Evolutionary conservation across 208 protist genomes (phyloP), one percentile per base, ranked within the genome.

Genomic region (Trypanosoma melophagium): DNA sequence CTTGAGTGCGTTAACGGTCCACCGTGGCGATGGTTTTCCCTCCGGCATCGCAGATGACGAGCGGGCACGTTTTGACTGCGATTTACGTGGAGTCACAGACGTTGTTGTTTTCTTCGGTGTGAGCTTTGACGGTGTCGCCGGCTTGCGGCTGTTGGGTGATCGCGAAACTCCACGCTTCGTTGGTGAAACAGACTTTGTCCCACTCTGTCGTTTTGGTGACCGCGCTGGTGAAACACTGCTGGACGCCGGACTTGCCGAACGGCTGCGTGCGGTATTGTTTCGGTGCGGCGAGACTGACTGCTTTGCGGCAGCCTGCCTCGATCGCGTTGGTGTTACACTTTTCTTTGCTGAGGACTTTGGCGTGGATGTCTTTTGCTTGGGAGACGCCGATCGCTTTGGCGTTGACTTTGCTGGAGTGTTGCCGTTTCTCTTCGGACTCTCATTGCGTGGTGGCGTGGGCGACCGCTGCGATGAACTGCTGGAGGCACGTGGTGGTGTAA

Each of bases 1-100:
- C 74, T 71, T 82, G 53, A 95, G 71, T 41, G 67, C 78, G 2
- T 76, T 65, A 19, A 95, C 60, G 24, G 84, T 85, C 89, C 89
- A 95, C 17, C 50, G 61, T 55, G 55, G 47, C 56, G 69, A 82
- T 19, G 85, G 83, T 13, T 63, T 79, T 24, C 52, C 60, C 9
- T 25, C 50, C 17, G 74, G 63, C 45, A 56, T 21, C 31, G 67
- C 21, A 2, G 79, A 74, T 19, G 54, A 38, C 0, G 71, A 81
- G 40, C 71, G 60, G 38, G 41, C 44, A n/a, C 62, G 62, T n/a
- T 71, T 67, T 42, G 56, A 42, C 53, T 64, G 50, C 45, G 41
- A 45, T 49, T 52, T 50, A n/a, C 42, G 44, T 21, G 40, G 50
- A 5, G 61, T 38, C n/a, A n/a, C 50, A 2, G 61, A 41, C 2